phyloP scores from a whole-genome alignment of 1,284 basidiomycete genomes.

The Ustanciosporium gigantosporum region DNA sequence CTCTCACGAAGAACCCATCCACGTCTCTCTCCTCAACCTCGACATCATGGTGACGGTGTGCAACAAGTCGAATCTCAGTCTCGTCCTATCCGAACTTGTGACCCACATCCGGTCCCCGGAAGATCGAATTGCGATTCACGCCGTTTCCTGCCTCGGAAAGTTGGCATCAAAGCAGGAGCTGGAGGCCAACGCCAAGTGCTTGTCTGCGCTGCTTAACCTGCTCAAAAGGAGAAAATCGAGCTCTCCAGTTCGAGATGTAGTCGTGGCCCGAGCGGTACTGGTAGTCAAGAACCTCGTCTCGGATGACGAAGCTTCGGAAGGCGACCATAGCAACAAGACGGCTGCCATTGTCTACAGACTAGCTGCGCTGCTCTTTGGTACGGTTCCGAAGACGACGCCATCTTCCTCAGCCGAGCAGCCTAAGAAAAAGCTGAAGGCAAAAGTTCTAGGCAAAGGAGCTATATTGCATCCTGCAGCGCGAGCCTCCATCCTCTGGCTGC shows the following conservation, averaged over 20 bases:
- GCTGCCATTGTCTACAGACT: conserved; percentile 40
- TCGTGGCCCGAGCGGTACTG: conserved; percentile 21
- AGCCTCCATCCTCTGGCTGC: conserved; percentile 51
- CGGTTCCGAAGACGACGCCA: conserved; percentile 1
- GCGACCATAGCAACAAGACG: conserved; percentile 1
- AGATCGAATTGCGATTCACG: conserved; percentile 26
- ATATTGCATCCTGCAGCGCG: conserved; percentile 37
- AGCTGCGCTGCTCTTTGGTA: conserved; percentile 43
- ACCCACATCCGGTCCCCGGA: conserved; percentile 27
- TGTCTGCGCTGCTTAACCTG: conserved; percentile 18
- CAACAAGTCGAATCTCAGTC: conserved; percentile 6
- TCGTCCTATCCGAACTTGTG: conserved; percentile 27
- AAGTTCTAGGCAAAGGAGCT: conserved; percentile 42
- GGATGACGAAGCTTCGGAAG: conserved; percentile 1
- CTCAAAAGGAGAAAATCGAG: conserved; percentile 15
- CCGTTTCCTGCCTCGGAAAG: conserved; percentile 31
- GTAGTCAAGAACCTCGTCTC: conserved; percentile 32
- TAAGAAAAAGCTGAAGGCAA: conserved; percentile 12
- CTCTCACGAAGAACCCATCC: conserved; percentile 40
- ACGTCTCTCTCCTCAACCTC: conserved; percentile 46
- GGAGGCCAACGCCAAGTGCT: conserved; percentile 14
- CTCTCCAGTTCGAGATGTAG: conserved; percentile 9
- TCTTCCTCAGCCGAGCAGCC: conserved; percentile 2
- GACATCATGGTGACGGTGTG: conserved; percentile 36
- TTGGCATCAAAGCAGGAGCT: conserved; percentile 22